Evolutionary conservation across 75 land plant species (phyloP).

Genomic region (Picea sitchensis): DNA sequence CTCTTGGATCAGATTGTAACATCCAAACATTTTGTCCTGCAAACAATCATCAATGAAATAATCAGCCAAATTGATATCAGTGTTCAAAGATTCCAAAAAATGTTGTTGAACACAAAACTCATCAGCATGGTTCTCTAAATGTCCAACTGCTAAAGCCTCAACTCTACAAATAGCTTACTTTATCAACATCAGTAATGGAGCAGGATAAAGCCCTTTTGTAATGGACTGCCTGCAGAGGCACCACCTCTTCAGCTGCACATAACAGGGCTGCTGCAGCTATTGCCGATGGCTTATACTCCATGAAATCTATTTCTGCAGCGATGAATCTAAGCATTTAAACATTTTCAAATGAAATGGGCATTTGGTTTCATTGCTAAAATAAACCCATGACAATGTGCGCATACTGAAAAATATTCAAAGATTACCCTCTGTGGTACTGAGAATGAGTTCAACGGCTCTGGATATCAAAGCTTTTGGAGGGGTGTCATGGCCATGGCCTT

Average conservation of each 20-base stretch:
- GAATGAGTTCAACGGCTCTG: slow-evolving; percentile 54
- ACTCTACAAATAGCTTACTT: slow-evolving; percentile 21
- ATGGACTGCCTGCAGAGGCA: slow-evolving; percentile 25
- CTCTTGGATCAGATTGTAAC: slow-evolving; percentile 9
- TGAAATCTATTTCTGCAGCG: slow-evolving; percentile 49
- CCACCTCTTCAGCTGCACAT: slow-evolving; percentile 47
- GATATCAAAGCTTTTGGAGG: slow-evolving; percentile 19
- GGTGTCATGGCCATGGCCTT: not conserved
- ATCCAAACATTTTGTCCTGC: slow-evolving; percentile 10
- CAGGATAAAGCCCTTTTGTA: slow-evolving; percentile 29
- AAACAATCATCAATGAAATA: not conserved
- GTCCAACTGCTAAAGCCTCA: too few species aligned
- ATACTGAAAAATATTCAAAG: not conserved
- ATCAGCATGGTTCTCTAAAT: too few species aligned
- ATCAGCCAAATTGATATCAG: too few species aligned
- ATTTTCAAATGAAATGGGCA: too few species aligned
- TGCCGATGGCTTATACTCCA: slow-evolving; percentile 72
- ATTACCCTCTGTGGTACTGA: slow-evolving; percentile 50
- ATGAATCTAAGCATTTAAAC: too few species aligned
- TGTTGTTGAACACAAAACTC: too few species aligned
- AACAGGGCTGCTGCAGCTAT: slow-evolving; percentile 54
- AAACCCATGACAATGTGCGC: too few species aligned
- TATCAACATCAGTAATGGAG: slow-evolving; percentile 32
- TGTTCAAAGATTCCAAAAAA: too few species aligned
- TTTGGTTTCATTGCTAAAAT: too few species aligned